These are phyloP conservation scores for Phytophthora litchii DNA, from an alignment of 352 stramenopile species.

Conservation along the genomic window DNA sequence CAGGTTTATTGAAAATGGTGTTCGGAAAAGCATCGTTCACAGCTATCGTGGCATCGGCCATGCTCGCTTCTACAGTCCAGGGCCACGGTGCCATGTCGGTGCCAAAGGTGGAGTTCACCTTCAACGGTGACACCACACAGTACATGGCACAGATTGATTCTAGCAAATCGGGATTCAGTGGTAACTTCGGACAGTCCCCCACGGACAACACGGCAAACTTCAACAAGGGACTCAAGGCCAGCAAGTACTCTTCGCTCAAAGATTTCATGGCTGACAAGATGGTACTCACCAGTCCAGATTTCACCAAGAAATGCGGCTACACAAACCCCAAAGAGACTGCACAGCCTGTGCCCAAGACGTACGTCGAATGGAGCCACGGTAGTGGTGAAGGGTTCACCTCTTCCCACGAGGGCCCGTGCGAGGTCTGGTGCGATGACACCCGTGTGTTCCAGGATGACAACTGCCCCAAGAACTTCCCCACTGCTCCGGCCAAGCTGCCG, in stretches of 20 bases:
- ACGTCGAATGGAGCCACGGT: conserved; percentile 36
- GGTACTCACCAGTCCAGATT: conserved; percentile 14
- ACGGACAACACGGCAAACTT: conserved; percentile 30
- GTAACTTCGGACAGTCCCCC: conserved; percentile 15
- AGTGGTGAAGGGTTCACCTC: conserved; percentile 37
- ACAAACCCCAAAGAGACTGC: conserved; percentile 25
- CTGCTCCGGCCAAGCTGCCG: conserved; percentile 36
- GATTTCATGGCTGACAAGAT: conserved; percentile 34
- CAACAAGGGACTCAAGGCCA: conserved; percentile 27
- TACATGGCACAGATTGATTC: conserved; percentile 31
- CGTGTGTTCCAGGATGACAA: conserved; percentile 48
- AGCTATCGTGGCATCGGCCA: conserved; percentile 15
- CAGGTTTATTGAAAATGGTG: conserved; percentile 31
- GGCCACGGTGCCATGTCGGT: conserved; percentile 33
- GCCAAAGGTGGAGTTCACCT: conserved; percentile 32
- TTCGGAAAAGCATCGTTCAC: conserved; percentile 20
- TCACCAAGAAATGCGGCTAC: conserved; percentile 35
- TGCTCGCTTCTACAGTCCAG: conserved; percentile 27
- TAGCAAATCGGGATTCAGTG: conserved; percentile 30
- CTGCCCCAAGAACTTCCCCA: conserved; percentile 36
- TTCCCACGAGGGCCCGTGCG: conserved; percentile 48
- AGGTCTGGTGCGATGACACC: conserved; percentile 50
- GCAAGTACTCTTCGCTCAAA: conserved; percentile 30
- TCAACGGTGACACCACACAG: conserved; percentile 30
- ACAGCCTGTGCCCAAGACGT: conserved; percentile 29